These are phyloP conservation scores for Suhomyces vadensis DNA, from an alignment of 805 yeast species.

Conservation along the genomic window DNA sequence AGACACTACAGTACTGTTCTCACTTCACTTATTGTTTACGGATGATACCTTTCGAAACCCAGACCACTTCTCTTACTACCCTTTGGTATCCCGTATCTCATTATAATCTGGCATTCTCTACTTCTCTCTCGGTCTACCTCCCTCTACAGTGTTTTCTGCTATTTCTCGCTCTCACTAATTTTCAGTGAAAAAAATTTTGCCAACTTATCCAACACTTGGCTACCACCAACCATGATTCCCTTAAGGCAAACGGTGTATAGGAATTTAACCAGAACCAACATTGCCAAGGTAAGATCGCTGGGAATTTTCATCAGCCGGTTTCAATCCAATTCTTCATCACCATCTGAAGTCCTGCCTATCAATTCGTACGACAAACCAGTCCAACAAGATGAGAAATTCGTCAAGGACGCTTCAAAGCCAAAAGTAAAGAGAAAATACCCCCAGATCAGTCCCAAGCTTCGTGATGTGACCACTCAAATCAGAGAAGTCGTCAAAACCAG, in stretches of 20 bases:
- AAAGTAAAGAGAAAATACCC: slow-evolving; percentile 3
- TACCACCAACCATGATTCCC: slow-evolving; percentile 25
- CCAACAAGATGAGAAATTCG: background rate
- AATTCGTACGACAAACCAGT: too few species aligned
- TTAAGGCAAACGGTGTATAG: slow-evolving; percentile 17
- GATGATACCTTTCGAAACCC: too few species aligned
- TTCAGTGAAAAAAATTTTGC: background rate
- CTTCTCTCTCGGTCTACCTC: too few species aligned
- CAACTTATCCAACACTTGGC: background rate
- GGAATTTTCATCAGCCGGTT: slow-evolving; percentile 7
- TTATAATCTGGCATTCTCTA: too few species aligned
- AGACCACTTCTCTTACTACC: too few species aligned
- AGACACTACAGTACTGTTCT: too few species aligned
- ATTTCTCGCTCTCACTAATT: background rate
- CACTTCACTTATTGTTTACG: too few species aligned
- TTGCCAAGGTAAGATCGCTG: slow-evolving; percentile 10
- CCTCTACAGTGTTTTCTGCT: background rate
- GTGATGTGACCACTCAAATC: slow-evolving; percentile 37
- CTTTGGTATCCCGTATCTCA: too few species aligned
- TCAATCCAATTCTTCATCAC: slow-evolving; percentile 7
- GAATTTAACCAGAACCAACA: slow-evolving; percentile 12
- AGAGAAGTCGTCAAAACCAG: slow-evolving; percentile 21
- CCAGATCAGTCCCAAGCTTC: slow-evolving; percentile 28
- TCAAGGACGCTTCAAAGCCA: background rate
- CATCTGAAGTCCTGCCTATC: slow-evolving; percentile 2